Base-by-base conservation (phyloP, 495 filamentous ascomycete genomes). In the Aspergillus saccharolyticus region DNA sequence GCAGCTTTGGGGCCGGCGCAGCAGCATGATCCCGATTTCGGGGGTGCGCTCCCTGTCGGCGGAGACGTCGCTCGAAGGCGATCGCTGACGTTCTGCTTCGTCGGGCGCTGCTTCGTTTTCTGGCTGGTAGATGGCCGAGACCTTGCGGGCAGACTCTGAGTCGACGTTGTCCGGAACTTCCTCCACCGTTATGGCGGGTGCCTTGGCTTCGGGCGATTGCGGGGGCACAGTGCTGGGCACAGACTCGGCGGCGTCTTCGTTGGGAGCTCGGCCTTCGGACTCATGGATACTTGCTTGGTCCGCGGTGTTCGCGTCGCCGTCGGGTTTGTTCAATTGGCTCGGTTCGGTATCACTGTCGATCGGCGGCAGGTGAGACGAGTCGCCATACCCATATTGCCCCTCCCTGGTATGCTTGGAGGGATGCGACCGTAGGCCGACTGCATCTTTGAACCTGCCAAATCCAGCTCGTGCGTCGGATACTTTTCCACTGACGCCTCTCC, bases 391-490 rank as follows among this genome's bases (percentile, higher is more conserved):
- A 15, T 73, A 73, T 1, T 56, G 25, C 18, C 62, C 69, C 0
- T 81, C 79, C 61, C 74, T 77, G 9, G 73, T 63, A 21, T 70
- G 63, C 43, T 71, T 75, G 43, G 74, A 70, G 30, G 77, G 70
- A 63, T 82, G 78, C 17, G 77, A 78, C 20, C 80, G 78, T 22
- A 74, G 68, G 17, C 76, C 87, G 19, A 96, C 88, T 4, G 88
- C 90, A 67, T 92, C 89, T 61, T 89, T 89, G 72, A 96, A 90
- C 25, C 87, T 83, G 7, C 85, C 88, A 51, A 97, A 78, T 9
- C 91, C 90, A 50, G 88, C 90, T 28, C 88, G 84, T 54, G 90
- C 89, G 72, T 96, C 91, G 52, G 86, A 90, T 57, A 90, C 86
- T 56, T 85, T 86, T 4, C 81, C 89, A 30, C 87, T 88, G 19